A percentile compares a stretch with the other conserved stretches of the same genome.
Evolutionary conservation across 305 asterid genomes (phyloP).

Genomic region (Fraxinus baroniana): DNA sequence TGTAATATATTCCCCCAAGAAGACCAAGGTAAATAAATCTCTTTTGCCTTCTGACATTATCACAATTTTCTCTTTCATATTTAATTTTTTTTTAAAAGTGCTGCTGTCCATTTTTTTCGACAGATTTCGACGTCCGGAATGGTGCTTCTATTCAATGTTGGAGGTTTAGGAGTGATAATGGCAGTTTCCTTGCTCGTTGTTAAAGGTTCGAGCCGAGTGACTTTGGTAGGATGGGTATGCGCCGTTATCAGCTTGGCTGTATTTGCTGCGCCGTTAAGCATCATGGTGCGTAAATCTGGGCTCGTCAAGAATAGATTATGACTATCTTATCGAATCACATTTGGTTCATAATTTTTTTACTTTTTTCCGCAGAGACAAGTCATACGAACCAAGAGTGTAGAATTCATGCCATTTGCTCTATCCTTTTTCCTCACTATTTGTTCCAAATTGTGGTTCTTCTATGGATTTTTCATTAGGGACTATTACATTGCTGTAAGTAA

Average conservation of each 20-base stretch:
- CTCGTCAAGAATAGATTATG: not conserved
- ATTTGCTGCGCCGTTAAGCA: conserved; percentile 66
- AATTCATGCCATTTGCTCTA: conserved; percentile 66
- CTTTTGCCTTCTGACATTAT: not conserved
- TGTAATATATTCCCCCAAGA: conserved; percentile 45
- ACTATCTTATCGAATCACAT: not conserved
- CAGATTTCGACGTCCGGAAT: conserved; percentile 45
- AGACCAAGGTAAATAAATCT: conserved; percentile 40
- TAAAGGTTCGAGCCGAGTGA: conserved; percentile 39
- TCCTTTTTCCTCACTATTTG: conserved; percentile 64
- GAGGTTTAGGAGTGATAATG: conserved; percentile 45
- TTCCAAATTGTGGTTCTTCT: conserved; percentile 67
- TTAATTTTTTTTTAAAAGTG: not conserved
- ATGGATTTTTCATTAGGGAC: conserved; percentile 58
- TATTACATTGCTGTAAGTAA: conserved; percentile 63
- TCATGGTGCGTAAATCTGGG: conserved; percentile 45
- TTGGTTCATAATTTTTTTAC: not conserved
- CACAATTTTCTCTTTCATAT: too few species aligned
- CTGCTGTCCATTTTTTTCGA: not conserved
- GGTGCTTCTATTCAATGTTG: conserved; percentile 40
- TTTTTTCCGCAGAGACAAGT: conserved; percentile 44
- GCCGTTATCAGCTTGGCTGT: conserved; percentile 60
- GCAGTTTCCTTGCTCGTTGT: conserved; percentile 32
- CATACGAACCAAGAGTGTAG: conserved; percentile 58
- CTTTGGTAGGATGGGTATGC: conserved; percentile 69